phyloP scores from a whole-genome alignment of 257 asterid species.

The Solanum verrucosum region DNA sequence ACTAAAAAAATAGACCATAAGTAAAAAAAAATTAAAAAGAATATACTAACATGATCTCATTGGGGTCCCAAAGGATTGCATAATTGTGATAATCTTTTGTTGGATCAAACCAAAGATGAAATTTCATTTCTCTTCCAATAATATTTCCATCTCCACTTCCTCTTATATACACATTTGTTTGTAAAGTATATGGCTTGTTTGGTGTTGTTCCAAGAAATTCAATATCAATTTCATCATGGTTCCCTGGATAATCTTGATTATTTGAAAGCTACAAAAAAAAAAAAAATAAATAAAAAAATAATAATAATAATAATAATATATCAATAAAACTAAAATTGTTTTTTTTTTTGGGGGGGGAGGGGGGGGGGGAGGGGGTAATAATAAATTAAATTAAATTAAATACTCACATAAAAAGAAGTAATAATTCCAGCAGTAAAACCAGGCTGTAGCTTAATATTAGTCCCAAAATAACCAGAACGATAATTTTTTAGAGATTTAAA shows the following conservation, averaged over 20 bases:
- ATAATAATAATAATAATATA: no score
- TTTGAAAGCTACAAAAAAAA: slow-evolving; percentile 48
- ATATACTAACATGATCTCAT: slow-evolving; percentile 60
- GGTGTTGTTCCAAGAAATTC: slow-evolving; percentile 79
- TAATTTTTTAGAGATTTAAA: slow-evolving; percentile 55
- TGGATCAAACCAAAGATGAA: slow-evolving; percentile 91
- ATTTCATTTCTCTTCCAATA: slow-evolving; percentile 68
- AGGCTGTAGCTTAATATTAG: slow-evolving; percentile 68
- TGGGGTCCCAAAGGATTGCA: slow-evolving; percentile 71
- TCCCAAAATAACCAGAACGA: slow-evolving; percentile 68
- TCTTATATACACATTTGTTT: slow-evolving; percentile 71
- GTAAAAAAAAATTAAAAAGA: background rate
- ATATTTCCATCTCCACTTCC: slow-evolving; percentile 81
- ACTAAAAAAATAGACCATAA: background rate
- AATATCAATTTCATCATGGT: slow-evolving; percentile 78
- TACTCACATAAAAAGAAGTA: slow-evolving; percentile 68
- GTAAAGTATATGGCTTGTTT: slow-evolving; percentile 66
- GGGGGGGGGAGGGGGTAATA: no score
- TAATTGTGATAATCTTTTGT: slow-evolving; percentile 62
- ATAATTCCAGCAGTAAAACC: slow-evolving; percentile 92
- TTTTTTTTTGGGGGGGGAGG: no score
- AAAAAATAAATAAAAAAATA: background rate
- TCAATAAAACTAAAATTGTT: no score
- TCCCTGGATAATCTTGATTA: slow-evolving; percentile 53
- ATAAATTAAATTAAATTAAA: background rate